Percentiles rank a stretch among this genome's conserved stretches.
Conservation (phyloP, 2,329 filamentous ascomycete genomes). For the Botryotinia narcissicola region DNA sequence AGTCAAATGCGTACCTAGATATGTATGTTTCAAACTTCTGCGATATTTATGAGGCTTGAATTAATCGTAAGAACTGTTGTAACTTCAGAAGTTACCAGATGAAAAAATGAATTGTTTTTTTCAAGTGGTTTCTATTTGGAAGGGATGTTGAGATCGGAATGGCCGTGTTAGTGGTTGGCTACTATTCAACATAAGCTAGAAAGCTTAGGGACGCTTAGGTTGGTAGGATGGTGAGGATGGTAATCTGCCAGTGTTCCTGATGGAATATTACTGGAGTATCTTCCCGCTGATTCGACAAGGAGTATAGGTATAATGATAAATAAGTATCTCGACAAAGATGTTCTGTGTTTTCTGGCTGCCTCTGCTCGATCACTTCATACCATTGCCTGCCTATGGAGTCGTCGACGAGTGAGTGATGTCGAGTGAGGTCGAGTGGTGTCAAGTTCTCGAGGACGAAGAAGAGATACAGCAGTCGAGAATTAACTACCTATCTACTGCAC, state of each 20-base stretch:
- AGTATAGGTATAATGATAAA: not conserved
- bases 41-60: conserved; percentile 8
- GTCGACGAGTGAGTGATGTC: not conserved
- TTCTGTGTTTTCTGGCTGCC: not conserved
- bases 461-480: not conserved
- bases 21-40: conserved; percentile 7
- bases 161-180: conserved; percentile 18
- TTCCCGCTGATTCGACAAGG: not conserved
- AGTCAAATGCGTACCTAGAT: conserved; percentile 21
- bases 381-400: not conserved
- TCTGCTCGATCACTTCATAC: not conserved
- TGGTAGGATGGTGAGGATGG: conserved; percentile 5
- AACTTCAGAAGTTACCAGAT: not conserved
- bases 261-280: not conserved
- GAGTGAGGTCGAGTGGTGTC: conserved; percentile 1
- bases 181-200: not conserved
- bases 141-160: conserved; percentile 3
- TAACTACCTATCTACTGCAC: not conserved
- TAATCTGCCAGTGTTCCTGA: conserved; percentile 6
- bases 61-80: not conserved
- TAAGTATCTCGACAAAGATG: not conserved
- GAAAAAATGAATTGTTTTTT: not conserved
- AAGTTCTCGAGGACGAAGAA: conserved; percentile 8
- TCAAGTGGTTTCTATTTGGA: not conserved
- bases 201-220: not conserved